Evolutionary conservation across 2,329 filamentous ascomycete genomes (phyloP).

Genomic region (Verticillium nonalfalfae): DNA sequence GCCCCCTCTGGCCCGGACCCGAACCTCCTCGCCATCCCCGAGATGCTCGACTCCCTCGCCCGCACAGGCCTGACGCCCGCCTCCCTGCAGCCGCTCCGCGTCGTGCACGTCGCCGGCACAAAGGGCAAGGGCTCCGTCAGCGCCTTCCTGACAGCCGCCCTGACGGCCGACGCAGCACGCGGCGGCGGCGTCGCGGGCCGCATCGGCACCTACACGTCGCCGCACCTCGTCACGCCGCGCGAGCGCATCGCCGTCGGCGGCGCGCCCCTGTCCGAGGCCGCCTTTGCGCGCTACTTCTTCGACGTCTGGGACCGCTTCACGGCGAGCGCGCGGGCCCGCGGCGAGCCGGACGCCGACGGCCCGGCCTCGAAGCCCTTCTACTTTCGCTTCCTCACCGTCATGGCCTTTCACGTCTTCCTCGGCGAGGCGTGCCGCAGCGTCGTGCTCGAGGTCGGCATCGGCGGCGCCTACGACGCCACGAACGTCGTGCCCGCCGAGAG

Average conservation of each 20-base stretch:
- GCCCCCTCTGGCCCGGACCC: conserved; percentile 47
- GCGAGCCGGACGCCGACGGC: conserved; percentile 33
- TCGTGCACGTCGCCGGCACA: conserved; percentile 83
- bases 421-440: conserved; percentile 69
- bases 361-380: conserved; percentile 74
- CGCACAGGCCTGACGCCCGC: conserved; percentile 63
- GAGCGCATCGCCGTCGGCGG: conserved; percentile 82
- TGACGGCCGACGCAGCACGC: conserved; percentile 29
- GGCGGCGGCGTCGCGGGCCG: conserved; percentile 19
- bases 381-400: conserved; percentile 84
- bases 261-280: conserved; percentile 56
- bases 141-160: conserved; percentile 73
- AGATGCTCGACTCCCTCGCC: conserved; percentile 72
- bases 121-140: conserved; percentile 92
- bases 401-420: conserved; percentile 81
- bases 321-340: conserved; percentile 25
- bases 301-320: conserved; percentile 68
- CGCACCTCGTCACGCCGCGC: conserved; percentile 75
- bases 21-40: conserved; percentile 71
- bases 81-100: conserved; percentile 36
- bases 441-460: conserved; percentile 89
- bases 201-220: conserved; percentile 78
- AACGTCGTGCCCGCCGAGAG: conserved; percentile 64
- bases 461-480: conserved; percentile 88
- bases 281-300: conserved; percentile 75